phyloP scores from a whole-genome alignment of 495 filamentous ascomycete genomes.

The Letharia columbiana region DNA sequence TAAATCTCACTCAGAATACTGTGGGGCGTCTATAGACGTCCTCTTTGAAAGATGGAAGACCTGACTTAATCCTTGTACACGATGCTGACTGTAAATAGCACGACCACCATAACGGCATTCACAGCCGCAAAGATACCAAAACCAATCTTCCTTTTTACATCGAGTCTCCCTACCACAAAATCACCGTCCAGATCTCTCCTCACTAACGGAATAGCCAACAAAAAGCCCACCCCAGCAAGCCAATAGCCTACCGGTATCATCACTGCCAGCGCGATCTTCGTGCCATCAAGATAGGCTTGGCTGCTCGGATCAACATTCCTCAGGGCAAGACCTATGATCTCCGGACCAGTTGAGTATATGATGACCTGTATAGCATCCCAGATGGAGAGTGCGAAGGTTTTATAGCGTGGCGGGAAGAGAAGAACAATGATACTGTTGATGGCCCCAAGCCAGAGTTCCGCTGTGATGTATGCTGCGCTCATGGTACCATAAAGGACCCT shows the following conservation, averaged over 20 bases:
- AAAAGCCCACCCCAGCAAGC: constrained; percentile 27
- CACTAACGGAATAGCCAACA: constrained; percentile 23
- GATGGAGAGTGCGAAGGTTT: constrained; percentile 32
- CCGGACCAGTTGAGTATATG: constrained; percentile 28
- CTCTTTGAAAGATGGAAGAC: too few relatives aligned
- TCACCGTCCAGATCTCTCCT: constrained; percentile 21
- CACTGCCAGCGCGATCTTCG: constrained; percentile 23
- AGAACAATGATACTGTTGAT: constrained; percentile 25
- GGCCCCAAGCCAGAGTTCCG: constrained; percentile 32
- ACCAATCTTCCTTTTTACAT: too few relatives aligned
- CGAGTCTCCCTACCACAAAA: constrained; percentile 3
- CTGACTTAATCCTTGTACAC: too few relatives aligned
- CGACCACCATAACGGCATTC: too few relatives aligned
- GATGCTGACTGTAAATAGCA: too few relatives aligned
- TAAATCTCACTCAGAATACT: too few relatives aligned
- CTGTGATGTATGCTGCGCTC: constrained; percentile 28
- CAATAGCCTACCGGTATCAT: constrained; percentile 30
- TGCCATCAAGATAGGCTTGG: constrained; percentile 20
- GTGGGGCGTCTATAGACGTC: too few relatives aligned
- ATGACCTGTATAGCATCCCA: constrained; percentile 26
- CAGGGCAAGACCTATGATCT: constrained; percentile 28
- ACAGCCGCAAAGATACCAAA: too few relatives aligned
- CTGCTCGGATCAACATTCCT: constrained; percentile 20
- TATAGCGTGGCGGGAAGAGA: constrained; percentile 28
- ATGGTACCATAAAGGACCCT: constrained; percentile 29